Percentiles rank a stretch among this genome's conserved stretches.
These are phyloP conservation scores for Cladosporium sp. DNA, from an alignment of 2,329 filamentous ascomycete genomes.

Conservation along the genomic window DNA sequence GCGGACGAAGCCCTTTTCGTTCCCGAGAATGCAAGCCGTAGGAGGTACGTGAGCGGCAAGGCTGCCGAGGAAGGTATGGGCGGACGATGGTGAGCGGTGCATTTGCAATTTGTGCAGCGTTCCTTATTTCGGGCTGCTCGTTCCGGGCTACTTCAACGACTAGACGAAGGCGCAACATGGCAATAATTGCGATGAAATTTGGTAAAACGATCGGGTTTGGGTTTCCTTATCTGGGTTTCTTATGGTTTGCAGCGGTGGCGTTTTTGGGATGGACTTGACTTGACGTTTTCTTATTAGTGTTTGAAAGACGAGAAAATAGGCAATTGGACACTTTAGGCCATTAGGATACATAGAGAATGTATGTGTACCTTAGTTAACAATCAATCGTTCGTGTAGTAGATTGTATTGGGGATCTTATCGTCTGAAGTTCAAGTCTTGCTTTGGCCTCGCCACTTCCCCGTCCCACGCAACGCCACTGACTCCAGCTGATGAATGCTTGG, in stretches of 20 bases:
- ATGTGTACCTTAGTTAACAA: too few relatives aligned
- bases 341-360: too few relatives aligned
- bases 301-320: too few relatives aligned
- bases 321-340: too few relatives aligned
- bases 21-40: slow-evolving; percentile 29
- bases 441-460: too few relatives aligned
- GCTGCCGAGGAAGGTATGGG: slow-evolving; percentile 63
- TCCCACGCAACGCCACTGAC: background rate
- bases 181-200: background rate
- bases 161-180: background rate
- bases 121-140: too few relatives aligned
- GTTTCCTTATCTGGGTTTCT: background rate
- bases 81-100: slow-evolving; percentile 11
- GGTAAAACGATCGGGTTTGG: background rate
- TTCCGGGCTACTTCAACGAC: background rate
- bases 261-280: background rate
- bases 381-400: too few relatives aligned
- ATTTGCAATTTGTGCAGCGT: background rate
- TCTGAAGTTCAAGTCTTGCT: too few relatives aligned
- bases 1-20: slow-evolving; percentile 32
- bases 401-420: too few relatives aligned
- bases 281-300: background rate
- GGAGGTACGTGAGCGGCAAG: slow-evolving; percentile 67
- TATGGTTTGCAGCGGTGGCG: background rate
- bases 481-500: too few relatives aligned